A percentile compares a stretch with the other conserved stretches of the same genome.
Evolutionary conservation across 208 protist genomes (phyloP).

Genomic region (Angomonas ambiguus): DNA sequence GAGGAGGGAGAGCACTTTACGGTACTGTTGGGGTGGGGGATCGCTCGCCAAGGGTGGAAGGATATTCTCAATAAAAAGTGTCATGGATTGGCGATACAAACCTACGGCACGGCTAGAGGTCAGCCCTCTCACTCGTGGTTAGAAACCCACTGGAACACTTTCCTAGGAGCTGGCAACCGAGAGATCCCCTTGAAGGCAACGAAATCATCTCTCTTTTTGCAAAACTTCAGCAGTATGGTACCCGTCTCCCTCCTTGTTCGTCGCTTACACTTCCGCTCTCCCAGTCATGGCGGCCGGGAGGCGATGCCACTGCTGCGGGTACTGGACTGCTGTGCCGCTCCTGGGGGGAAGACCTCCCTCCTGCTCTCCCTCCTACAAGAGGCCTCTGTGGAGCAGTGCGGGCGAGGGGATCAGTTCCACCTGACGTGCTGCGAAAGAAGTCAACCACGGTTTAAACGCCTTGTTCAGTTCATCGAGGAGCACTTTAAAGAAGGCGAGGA

Average conservation of each 20-base stretch:
- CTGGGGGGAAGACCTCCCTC: constrained; percentile 91
- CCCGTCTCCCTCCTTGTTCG: constrained; percentile 56
- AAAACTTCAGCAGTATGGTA: constrained; percentile 81
- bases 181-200: neutral
- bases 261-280: constrained; percentile 20
- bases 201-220: constrained; percentile 40
- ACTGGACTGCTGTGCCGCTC: constrained; percentile 91
- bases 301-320: constrained; percentile 18
- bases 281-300: neutral
- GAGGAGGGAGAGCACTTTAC: neutral
- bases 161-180: neutral
- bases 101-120: neutral
- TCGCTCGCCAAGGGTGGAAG: neutral
- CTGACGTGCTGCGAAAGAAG: constrained; percentile 57
- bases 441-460: constrained; percentile 24
- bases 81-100: neutral
- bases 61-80: neutral
- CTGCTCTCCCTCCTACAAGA: constrained; percentile 50
- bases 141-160: no score
- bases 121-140: no score
- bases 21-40: neutral
- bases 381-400: constrained; percentile 14
- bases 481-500: constrained; percentile 22
- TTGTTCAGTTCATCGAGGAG: constrained; percentile 28
- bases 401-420: constrained; percentile 8